Percentiles rank a stretch among this genome's conserved stretches.
phyloP scores from a whole-genome alignment of 139 green algal species.

The Mesostigma viride region DNA sequence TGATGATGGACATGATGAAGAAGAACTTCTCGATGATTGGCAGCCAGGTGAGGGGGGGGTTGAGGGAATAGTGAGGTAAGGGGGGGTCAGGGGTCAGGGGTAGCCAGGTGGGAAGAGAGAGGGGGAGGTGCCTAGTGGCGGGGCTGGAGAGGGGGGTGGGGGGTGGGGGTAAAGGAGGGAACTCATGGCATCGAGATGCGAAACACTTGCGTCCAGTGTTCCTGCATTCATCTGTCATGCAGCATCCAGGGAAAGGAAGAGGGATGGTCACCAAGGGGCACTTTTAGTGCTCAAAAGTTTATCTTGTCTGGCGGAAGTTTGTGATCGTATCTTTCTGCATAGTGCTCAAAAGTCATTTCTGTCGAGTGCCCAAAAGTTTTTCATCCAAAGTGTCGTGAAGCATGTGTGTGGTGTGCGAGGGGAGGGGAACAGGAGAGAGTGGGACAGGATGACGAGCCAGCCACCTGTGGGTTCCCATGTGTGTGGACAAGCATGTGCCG shows the following conservation, averaged over 20 bases:
- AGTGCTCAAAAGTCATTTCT: not conserved
- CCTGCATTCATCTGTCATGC: not conserved
- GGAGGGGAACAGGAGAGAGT: too few species aligned
- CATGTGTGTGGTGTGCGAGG: too few species aligned
- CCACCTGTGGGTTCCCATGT: too few species aligned
- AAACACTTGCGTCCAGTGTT: not conserved
- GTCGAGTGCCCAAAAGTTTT: too few species aligned
- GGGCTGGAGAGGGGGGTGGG: not conserved
- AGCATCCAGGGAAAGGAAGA: too few species aligned
- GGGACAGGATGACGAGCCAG: too few species aligned
- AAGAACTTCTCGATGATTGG: not conserved
- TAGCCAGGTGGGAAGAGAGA: not conserved
- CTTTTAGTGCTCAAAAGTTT: too few species aligned
- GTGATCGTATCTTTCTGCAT: not conserved
- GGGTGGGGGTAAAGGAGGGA: not conserved
- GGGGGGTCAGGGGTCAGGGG: not conserved
- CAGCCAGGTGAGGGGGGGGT: not conserved
- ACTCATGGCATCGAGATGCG: not conserved
- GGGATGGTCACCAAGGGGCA: too few species aligned
- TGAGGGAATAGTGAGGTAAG: not conserved
- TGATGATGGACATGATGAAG: not conserved
- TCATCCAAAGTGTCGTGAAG: too few species aligned
- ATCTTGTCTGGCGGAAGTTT: not conserved
- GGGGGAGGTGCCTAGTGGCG: not conserved
- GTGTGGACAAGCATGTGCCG: too few species aligned